A percentile compares a stretch with the other conserved stretches of the same genome.
Conservation (phyloP, 176 grass and related monocot species). For the Ampelocalamus luodianensis region DNA sequence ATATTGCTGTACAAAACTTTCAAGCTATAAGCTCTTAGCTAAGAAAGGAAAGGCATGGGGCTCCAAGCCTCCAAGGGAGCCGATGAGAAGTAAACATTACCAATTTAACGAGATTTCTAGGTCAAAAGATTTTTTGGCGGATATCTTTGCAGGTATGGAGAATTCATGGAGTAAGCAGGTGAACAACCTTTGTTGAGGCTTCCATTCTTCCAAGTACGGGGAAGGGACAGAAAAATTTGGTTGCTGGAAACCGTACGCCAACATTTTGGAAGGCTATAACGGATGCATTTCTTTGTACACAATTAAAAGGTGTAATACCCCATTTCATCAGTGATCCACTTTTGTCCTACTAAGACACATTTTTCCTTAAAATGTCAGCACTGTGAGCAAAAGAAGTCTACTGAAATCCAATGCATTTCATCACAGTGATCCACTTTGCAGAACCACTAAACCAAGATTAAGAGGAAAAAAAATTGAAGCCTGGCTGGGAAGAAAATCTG, state of each 20-base stretch:
- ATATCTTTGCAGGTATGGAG: conserved; percentile 2
- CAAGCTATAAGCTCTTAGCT: conserved; percentile 23
- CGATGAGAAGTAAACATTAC: neutral
- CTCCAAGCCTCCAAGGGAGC: neutral
- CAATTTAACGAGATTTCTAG: neutral
- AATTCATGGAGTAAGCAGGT: conserved; percentile 15
- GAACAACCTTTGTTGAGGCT: conserved; percentile 26
- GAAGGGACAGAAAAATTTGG: neutral
- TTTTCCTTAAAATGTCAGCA: too few species aligned
- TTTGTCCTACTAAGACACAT: too few species aligned
- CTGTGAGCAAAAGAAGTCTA: too few species aligned
- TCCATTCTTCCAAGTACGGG: neutral
- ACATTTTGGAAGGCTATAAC: too few species aligned
- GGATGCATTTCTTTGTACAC: neutral
- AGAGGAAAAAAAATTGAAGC: neutral
- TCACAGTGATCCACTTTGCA: neutral
- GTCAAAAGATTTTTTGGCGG: neutral
- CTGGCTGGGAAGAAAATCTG: neutral
- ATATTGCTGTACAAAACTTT: neutral
- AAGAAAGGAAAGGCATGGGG: conserved; percentile 7
- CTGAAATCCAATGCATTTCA: too few species aligned
- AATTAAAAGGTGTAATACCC: neutral
- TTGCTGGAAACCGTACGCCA: neutral
- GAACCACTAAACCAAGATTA: neutral
- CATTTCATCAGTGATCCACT: too few species aligned